Percentiles rank a stretch among this genome's conserved stretches.
Conservation (phyloP, 75 land plant genomes). For the Cunninghamia lanceolata region DNA sequence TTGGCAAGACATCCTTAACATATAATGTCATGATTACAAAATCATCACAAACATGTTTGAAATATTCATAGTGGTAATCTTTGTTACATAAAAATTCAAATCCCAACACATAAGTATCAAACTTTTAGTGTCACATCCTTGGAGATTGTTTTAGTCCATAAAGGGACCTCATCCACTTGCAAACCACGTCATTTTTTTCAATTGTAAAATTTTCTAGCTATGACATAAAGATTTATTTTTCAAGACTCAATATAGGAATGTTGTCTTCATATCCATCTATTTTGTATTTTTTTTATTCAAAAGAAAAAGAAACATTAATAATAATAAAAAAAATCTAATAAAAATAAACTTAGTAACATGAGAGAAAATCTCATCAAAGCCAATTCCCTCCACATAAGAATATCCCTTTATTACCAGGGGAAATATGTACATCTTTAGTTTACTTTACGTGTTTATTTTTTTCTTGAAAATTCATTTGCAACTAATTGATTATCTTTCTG, state of each 20-base stretch:
- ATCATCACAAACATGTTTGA: not conserved
- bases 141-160: too few species aligned
- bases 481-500: not conserved
- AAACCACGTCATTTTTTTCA: not conserved
- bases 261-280: not conserved
- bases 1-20: not conserved
- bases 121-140: too few species aligned
- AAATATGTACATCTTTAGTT: not conserved
- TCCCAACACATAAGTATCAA: not conserved
- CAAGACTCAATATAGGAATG: not conserved
- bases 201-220: not conserved
- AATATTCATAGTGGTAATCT: not conserved
- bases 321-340: too few species aligned
- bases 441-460: not conserved
- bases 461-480: not conserved
- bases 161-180: not conserved
- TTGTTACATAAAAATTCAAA: not conserved
- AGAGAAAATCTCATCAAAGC: not conserved
- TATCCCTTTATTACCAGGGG: not conserved
- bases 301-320: too few species aligned
- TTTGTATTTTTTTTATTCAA: not conserved
- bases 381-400: not conserved
- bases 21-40: not conserved
- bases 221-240: not conserved
- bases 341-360: not conserved